Conservation (phyloP, 2,329 filamentous ascomycete species). For the Trichoderma aggressivum region DNA sequence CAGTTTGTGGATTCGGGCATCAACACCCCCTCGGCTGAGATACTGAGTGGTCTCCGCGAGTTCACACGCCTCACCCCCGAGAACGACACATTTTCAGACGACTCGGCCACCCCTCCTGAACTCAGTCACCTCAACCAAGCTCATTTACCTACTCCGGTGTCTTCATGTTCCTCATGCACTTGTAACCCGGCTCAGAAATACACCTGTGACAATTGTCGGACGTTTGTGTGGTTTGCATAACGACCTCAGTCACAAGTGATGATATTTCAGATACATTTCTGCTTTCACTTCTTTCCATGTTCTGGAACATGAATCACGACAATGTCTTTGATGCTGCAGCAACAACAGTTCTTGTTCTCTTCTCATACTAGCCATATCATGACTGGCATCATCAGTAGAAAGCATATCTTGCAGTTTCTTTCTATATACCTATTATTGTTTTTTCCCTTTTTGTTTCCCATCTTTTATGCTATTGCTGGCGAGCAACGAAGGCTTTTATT, state of each 20-base stretch:
- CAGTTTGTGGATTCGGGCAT: background rate
- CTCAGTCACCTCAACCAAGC: background rate
- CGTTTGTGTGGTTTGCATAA: background rate
- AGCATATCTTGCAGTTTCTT: background rate
- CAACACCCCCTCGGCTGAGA: background rate
- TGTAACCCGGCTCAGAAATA: background rate
- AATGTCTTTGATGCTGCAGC: background rate
- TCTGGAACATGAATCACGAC: background rate
- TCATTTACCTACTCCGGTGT: background rate
- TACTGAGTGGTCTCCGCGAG: background rate
- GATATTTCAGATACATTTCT: background rate
- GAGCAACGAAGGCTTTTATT: background rate
- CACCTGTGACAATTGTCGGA: background rate
- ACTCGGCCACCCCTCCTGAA: background rate
- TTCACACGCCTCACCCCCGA: background rate
- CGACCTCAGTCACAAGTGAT: background rate
- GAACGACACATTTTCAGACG: background rate
- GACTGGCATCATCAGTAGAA: background rate
- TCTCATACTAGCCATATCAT: background rate
- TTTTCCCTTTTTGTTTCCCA: background rate
- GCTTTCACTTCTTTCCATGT: background rate
- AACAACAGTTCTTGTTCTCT: background rate
- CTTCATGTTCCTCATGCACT: background rate
- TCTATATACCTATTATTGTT: background rate
- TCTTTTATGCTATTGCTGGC: background rate